Conservation (phyloP, 148 eudicot genomes). For the Limonium bicolor region DNA sequence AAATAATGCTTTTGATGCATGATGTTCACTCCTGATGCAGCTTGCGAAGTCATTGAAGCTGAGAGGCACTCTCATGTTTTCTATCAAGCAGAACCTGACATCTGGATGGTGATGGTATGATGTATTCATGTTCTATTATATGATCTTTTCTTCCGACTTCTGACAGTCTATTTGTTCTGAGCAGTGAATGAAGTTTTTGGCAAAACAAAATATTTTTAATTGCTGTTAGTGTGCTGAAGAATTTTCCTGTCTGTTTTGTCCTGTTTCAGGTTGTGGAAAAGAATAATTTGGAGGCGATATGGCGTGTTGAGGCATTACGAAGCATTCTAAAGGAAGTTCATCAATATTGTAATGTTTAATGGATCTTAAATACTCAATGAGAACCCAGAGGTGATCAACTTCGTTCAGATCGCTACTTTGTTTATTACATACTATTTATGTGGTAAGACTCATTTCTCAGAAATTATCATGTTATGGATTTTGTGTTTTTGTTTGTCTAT, state of each 20-base stretch:
- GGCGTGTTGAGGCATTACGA: constrained; percentile 79
- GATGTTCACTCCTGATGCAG: constrained; percentile 91
- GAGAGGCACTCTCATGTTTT: constrained; percentile 91
- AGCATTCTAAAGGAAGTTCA: constrained; percentile 80
- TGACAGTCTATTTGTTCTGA: no score
- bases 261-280: constrained; percentile 80
- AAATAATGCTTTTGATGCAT: no score
- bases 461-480: constrained; percentile 3
- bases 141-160: neutral
- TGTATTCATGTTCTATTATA: no score
- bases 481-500: constrained; percentile 15
- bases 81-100: constrained; percentile 85
- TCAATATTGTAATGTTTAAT: constrained; percentile 74
- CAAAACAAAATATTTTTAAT: no score
- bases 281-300: constrained; percentile 56
- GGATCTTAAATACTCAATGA: constrained; percentile 73
- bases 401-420: constrained; percentile 51
- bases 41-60: constrained; percentile 96
- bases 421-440: constrained; percentile 70
- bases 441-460: constrained; percentile 38
- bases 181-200: no score
- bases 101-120: constrained; percentile 99
- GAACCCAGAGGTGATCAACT: constrained; percentile 68
- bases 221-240: no score
- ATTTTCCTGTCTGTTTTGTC: no score